phyloP scores from a whole-genome alignment of 306 rosid species.

The Cucumis sativus region Cucumber_9930_V3 NC_026658.2:2950001-2950500 shows the following conservation, averaged over 20 bases:
- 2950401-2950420: constrained; percentile 18
- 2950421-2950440: constrained; percentile 26
- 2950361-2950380: neutral
- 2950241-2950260: neutral
- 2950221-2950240: neutral
- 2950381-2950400: neutral
- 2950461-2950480: constrained; percentile 39
- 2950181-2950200: neutral
- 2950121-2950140: constrained; percentile 4
- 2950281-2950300: neutral
- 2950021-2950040: neutral
- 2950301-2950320: neutral
- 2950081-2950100: constrained; percentile 21
- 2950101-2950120: constrained; percentile 33
- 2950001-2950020: constrained; percentile 13
- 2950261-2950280: neutral
- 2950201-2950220: neutral
- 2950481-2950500: constrained; percentile 54
- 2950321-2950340: neutral
- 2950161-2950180: neutral
- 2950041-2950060: neutral
- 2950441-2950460: constrained; percentile 42
- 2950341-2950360: neutral
- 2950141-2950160: neutral
- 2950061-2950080: neutral